Evolutionary conservation across 768 basidiomycete genomes (phyloP), one percentile per base, ranked within the genome.

Genomic region (Imleria badia): DNA sequence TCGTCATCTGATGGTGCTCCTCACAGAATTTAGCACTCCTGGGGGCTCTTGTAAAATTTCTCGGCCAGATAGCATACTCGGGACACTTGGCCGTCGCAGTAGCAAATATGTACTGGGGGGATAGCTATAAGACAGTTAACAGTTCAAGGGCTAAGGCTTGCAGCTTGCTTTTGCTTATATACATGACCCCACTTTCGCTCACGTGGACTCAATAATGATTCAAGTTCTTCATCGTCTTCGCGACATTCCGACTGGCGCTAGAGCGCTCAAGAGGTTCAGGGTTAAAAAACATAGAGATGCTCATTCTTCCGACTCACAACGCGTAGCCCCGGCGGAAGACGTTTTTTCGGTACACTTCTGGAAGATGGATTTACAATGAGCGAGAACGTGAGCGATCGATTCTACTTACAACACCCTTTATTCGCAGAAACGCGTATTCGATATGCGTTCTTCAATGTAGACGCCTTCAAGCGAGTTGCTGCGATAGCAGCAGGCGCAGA

Each of bases 391-490:
- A 40, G 44, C 12, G 3, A 7, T 29, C 7, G 1, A 13, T 17
- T n/a, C 26, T 14, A 12, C 15, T 35, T 22, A 5, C 23, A 17
- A 23, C 11, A 13, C 10, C 7, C 10, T n/a, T n/a, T 7, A 47
- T 35, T 45, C 19, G 31, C 45, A 47, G 46, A 47, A 23, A 35
- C 35, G 20, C 34, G 22, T 26, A 36, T 47, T 23, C 22, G 34
- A 23, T 23, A 47, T 26, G 15, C 5, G 17, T n/a, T 33, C 8
- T 61, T 63, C 38, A 42, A 67, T 23, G 59, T 68, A 38, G 58
- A 52, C n/a, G 64, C 62, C 29, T 57, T 62, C 46, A 56, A 63
- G 34, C 57, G 56, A 40, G 43, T 61, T 11, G 60, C 59, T 15
- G 38, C 54, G 22, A 45, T 43, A 23, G 51, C 39, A 15, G 61